Evolutionary conservation across 768 basidiomycete species (phyloP).

Genomic region (Punctularia strigosozonata): DNA sequence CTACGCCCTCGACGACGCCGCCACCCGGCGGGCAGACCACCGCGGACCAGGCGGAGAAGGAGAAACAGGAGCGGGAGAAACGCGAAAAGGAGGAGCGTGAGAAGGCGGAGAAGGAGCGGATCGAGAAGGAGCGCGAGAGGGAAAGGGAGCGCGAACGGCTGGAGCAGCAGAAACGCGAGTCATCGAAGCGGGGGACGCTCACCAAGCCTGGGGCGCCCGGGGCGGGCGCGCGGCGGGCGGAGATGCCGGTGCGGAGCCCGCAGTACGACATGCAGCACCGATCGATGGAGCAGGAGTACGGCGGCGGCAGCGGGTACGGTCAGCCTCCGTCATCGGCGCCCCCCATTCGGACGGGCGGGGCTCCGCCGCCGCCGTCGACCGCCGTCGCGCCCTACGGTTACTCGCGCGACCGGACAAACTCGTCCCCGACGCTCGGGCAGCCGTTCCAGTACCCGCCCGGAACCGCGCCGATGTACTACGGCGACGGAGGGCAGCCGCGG

Average conservation of each 20-base stretch:
- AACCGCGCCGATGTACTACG: too few relatives aligned
- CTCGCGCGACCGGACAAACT: constrained; percentile 15
- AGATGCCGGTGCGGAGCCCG: constrained; percentile 79
- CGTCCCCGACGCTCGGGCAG: constrained; percentile 22
- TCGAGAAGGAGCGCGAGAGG: constrained; percentile 15
- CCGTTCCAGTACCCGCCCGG: constrained; percentile 8
- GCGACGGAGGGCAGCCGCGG: too few relatives aligned
- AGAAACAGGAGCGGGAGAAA: constrained; percentile 22
- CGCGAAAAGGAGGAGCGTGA: constrained; percentile 29
- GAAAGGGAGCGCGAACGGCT: constrained; percentile 33
- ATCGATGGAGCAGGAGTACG: constrained; percentile 85
- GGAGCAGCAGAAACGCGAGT: constrained; percentile 31
- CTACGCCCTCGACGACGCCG: constrained; percentile 20
- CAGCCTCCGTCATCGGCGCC: constrained; percentile 1
- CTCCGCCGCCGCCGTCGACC: constrained; percentile 53
- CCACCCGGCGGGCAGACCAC: constrained; percentile 6
- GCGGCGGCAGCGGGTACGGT: constrained; percentile 11
- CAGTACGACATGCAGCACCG: constrained; percentile 93
- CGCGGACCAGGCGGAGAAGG: constrained; percentile 21
- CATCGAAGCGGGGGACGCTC: constrained; percentile 40
- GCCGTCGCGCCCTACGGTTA: too few relatives aligned
- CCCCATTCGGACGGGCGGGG: constrained; percentile 9
- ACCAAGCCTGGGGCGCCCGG: constrained; percentile 48
- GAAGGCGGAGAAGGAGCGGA: constrained; percentile 18
- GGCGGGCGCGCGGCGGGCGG: constrained; percentile 50